Conservation (phyloP, 1,139 yeast species). For the Candida gigantensis region DNA sequence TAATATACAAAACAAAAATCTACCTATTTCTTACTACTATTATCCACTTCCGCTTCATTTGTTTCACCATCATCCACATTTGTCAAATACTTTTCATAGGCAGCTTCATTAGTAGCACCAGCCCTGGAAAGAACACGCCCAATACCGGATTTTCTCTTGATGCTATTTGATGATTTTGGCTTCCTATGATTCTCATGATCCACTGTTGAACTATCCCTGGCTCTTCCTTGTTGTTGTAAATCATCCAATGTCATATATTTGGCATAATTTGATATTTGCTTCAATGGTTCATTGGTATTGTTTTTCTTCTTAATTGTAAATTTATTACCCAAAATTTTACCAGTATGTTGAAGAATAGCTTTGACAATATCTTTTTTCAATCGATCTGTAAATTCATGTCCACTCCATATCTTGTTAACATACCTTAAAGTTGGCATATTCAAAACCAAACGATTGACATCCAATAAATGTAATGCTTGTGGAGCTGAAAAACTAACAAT, state of each 20-base stretch:
- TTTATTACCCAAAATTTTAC: constrained; percentile 78
- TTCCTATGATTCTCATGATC: constrained; percentile 13
- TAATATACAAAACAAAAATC: background rate
- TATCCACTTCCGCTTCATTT: too few relatives aligned
- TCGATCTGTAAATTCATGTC: constrained; percentile 65
- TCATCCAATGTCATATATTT: constrained; percentile 42
- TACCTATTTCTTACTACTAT: background rate
- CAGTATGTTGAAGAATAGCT: constrained; percentile 71
- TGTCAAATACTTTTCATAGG: constrained; percentile 3
- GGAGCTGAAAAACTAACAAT: constrained; percentile 78
- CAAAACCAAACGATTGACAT: constrained; percentile 68
- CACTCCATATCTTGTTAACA: constrained; percentile 73
- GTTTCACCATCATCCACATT: constrained; percentile 1
- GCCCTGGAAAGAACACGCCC: constrained; percentile 2
- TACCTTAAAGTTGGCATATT: constrained; percentile 67
- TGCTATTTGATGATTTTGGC: constrained; percentile 1
- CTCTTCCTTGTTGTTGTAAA: constrained; percentile 33
- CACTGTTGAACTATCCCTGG: constrained; percentile 20
- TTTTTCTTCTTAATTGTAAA: constrained; percentile 43
- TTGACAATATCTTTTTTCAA: constrained; percentile 69
- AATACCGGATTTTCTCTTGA: constrained; percentile 3
- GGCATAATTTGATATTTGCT: constrained; percentile 45
- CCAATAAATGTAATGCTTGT: constrained; percentile 63
- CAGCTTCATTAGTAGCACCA: constrained; percentile 1
- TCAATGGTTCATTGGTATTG: constrained; percentile 37